phyloP scores from a whole-genome alignment of 345 rosid genomes.

The Physaria fendleri region DNA sequence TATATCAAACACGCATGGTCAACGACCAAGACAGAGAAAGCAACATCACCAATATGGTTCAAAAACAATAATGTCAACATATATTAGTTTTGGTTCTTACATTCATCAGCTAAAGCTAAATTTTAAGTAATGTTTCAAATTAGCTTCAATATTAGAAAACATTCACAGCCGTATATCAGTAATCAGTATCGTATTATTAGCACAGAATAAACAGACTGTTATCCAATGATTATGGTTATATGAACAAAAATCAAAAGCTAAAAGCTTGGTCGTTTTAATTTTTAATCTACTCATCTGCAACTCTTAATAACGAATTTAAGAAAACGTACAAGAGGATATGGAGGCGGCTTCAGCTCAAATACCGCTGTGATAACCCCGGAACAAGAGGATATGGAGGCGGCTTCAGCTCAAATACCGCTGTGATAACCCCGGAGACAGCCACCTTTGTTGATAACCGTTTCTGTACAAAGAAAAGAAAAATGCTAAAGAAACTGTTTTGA shows the following conservation, averaged over 20 bases:
- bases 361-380: conserved; percentile 38
- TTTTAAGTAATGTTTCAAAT: not conserved
- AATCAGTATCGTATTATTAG: not conserved
- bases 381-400: conserved; percentile 86
- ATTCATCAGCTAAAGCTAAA: not conserved
- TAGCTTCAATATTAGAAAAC: not conserved
- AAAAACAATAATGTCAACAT: not conserved
- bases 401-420: conserved; percentile 64
- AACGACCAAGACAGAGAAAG: not conserved
- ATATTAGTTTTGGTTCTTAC: not conserved
- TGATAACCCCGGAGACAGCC: conserved; percentile 31
- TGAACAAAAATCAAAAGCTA: not conserved
- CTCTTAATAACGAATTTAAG: not conserved
- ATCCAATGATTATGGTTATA: not conserved
- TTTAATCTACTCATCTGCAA: not conserved
- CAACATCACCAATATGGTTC: not conserved
- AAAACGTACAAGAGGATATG: conserved; percentile 67
- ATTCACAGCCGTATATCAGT: not conserved
- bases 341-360: conserved; percentile 79
- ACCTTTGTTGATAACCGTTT: conserved; percentile 33
- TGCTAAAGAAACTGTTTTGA: not conserved
- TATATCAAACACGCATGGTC: not conserved
- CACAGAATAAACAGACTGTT: not conserved
- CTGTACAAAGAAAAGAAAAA: conserved; percentile 25
- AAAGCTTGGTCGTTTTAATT: not conserved